Evolutionary conservation across 176 grass and related monocot species (phyloP), one percentile per base, ranked within the genome.

Genomic region (Hordeum marinum): DNA sequence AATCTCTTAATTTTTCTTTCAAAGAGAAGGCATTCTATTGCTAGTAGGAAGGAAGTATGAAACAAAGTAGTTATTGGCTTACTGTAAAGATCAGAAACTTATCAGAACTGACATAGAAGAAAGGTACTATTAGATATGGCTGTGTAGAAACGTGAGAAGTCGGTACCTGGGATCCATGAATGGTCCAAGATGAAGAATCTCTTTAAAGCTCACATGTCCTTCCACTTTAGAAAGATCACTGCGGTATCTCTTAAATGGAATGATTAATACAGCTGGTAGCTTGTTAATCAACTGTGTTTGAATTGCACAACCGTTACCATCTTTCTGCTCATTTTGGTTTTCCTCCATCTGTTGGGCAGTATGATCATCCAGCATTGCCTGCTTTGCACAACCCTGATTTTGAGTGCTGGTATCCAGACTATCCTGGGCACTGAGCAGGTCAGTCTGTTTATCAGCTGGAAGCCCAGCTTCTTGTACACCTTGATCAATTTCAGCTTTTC

Each of bases 121-220:
- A 74, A 86, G 40, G 27, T 45, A 29, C 29, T 29, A 70, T 78
- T 48, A 64, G 14, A 74, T n/a, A 50, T 37, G 50, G 8, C 32
- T 10, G 15, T 52, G 27, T 45, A 52, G 42, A 88, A 58, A 1
- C 32, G 27, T 63, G 17, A 43, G 77, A 43, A 45, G 59, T 35
- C 76, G 21, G 36, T 98, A 98, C 95, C 95, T 98, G 34, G 55
- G 42, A 40, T 92, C 85, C 68, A 95, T 67, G 73, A 84, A 98
- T 24, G 29, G 85, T 69, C 55, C 89, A 29, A 95, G 45, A 75
- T 95, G 87, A 78, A 98, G 87, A 29, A 65, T 81, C 81, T 98
- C 91, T 17, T 91, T 71, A 75, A 90, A 98, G 39, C 78, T 90
- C 43, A 95, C 87, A 83, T 81, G 83, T 4, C 78, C 91, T 57